phyloP scores from a whole-genome alignment of 164 flowering plant genomes.

The Saururus chinensis region DNA sequence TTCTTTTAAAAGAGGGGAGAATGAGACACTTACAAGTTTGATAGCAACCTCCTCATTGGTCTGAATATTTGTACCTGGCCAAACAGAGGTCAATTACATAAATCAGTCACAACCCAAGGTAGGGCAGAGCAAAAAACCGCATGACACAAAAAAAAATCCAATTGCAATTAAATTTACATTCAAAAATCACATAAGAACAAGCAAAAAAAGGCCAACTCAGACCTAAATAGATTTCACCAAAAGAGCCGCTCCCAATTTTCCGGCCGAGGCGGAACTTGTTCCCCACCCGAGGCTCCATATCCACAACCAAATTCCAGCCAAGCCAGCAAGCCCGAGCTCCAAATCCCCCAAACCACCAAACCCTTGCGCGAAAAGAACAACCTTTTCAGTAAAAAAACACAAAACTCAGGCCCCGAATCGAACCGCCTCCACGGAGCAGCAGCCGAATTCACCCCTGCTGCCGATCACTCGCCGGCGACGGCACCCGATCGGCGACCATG shows the following conservation, averaged over 20 bases:
- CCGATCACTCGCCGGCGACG: constrained; percentile 1
- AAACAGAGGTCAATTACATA: background rate
- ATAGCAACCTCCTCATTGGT: constrained; percentile 86
- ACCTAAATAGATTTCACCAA: constrained; percentile 92
- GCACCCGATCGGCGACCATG: constrained; percentile 1
- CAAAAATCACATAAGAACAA: background rate
- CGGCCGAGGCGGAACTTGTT: constrained; percentile 79
- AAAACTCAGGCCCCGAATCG: background rate
- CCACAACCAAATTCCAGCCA: too few species aligned
- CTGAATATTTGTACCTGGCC: constrained; percentile 73
- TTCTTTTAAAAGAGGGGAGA: background rate
- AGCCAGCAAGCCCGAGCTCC: too few species aligned
- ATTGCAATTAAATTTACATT: too few species aligned
- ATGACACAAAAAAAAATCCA: too few species aligned
- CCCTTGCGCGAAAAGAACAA: too few species aligned
- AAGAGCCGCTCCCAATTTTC: constrained; percentile 90
- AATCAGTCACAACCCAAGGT: too few species aligned
- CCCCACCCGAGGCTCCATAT: constrained; percentile 89
- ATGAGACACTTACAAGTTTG: constrained; percentile 58
- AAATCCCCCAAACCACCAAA: too few species aligned
- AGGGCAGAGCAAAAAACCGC: too few species aligned
- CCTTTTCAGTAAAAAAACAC: background rate
- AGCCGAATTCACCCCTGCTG: background rate
- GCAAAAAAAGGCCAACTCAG: constrained; percentile 7
- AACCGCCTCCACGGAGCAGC: too few species aligned